Percentiles rank a stretch among this genome's conserved stretches.
Conservation (phyloP, 2,329 filamentous ascomycete species). For the Fusarium sp. region DNA sequence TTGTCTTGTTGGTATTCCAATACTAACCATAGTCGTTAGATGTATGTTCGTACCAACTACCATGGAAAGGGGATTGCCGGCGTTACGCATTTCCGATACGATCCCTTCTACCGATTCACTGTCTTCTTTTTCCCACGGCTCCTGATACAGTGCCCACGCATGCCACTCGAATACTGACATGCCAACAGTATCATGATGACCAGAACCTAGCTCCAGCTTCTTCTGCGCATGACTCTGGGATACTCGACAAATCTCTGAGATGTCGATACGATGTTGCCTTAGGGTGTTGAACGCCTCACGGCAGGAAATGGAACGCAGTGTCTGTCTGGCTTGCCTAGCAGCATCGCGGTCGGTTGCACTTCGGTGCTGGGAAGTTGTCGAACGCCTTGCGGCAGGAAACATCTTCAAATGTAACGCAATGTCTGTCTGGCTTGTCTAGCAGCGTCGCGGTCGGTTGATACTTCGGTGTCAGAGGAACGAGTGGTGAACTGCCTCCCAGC, state of each 20-base stretch:
- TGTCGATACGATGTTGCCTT: too few species aligned
- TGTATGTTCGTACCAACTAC: neutral
- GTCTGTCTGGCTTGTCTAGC: too few species aligned
- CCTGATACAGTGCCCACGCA: neutral
- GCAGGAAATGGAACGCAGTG: too few species aligned
- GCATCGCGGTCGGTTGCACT: too few species aligned
- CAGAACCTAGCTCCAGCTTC: neutral
- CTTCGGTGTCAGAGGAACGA: neutral
- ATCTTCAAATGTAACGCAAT: too few species aligned
- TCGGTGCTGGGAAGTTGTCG: too few species aligned
- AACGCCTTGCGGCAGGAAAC: too few species aligned
- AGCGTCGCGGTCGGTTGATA: neutral
- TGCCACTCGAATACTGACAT: neutral
- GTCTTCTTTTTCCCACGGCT: neutral
- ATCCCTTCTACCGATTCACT: neutral
- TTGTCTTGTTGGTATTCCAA: neutral
- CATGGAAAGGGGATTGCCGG: neutral
- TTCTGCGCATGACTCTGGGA: neutral
- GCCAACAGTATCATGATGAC: neutral
- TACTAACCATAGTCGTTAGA: neutral
- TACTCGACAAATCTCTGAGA: too few species aligned
- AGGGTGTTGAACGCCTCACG: too few species aligned
- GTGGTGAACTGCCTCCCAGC: too few species aligned
- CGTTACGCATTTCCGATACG: neutral
- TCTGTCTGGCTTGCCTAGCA: too few species aligned